A percentile compares a stretch with the other conserved stretches of the same genome.
Conservation (phyloP, 1,284 basidiomycete species). For the Cutaneotrichosporon sp. region DNA sequence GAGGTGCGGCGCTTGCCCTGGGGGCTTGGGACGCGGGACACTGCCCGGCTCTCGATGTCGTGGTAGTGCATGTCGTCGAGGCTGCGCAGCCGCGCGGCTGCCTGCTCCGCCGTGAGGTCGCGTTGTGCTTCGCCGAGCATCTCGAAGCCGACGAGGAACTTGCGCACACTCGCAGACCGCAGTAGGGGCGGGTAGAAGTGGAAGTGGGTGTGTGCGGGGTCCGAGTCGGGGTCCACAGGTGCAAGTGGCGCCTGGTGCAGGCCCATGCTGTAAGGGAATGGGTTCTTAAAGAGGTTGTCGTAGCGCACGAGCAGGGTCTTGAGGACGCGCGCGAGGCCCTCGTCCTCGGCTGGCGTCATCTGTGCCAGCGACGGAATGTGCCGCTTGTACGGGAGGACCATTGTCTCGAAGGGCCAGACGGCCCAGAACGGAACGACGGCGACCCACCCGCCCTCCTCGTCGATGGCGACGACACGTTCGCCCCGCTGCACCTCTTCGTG, state of each 20-base stretch:
- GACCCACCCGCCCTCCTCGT: constrained; percentile 66
- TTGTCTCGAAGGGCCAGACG: constrained; percentile 87
- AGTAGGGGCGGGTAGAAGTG: constrained; percentile 87
- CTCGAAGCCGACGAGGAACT: constrained; percentile 94
- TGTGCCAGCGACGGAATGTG: constrained; percentile 71
- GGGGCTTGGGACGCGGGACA: background rate
- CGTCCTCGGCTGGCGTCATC: constrained; percentile 62
- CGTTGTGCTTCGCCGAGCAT: constrained; percentile 88
- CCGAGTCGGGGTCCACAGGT: constrained; percentile 20
- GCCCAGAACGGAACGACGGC: constrained; percentile 96
- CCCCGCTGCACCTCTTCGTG: constrained; percentile 64
- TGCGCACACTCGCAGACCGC: constrained; percentile 76
- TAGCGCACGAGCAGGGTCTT: constrained; percentile 71
- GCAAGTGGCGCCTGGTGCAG: constrained; percentile 77
- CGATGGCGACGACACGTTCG: constrained; percentile 64
- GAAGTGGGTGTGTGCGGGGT: constrained; percentile 76
- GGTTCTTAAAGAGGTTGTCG: constrained; percentile 80
- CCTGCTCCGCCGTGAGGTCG: constrained; percentile 87
- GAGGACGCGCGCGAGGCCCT: constrained; percentile 66
- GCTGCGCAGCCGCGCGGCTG: constrained; percentile 65
- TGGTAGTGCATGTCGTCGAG: constrained; percentile 60
- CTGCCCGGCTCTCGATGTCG: constrained; percentile 28
- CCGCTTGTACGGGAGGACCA: constrained; percentile 75
- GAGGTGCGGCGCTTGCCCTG: background rate
- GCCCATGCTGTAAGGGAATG: constrained; percentile 95